These are phyloP conservation scores for Botrytis elliptica DNA, from an alignment of 2,329 filamentous ascomycete species.

Conservation along the genomic window DNA sequence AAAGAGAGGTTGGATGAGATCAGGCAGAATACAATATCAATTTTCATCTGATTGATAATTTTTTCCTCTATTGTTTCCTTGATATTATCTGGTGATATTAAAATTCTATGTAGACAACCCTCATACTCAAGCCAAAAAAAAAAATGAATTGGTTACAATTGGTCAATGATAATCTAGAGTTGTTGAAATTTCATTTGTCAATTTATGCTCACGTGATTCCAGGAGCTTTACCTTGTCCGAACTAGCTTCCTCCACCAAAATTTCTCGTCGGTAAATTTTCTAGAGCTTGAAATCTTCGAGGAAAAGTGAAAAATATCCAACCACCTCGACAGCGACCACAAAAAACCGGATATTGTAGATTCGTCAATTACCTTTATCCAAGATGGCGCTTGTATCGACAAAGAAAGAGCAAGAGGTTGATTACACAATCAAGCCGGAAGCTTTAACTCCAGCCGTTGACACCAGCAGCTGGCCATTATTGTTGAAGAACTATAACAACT, in stretches of 20 bases:
- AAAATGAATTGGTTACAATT: background rate
- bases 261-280: constrained; percentile 23
- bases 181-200: background rate
- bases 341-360: constrained; percentile 18
- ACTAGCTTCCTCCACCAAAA: constrained; percentile 23
- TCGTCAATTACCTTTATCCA: constrained; percentile 28
- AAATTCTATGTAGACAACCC: background rate
- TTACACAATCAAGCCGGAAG: constrained; percentile 90
- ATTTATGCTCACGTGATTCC: background rate
- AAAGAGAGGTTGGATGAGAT: constrained; percentile 1
- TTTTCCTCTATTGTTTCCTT: too few relatives aligned
- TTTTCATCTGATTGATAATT: background rate
- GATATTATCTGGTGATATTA: background rate
- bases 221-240: constrained; percentile 10
- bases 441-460: constrained; percentile 72
- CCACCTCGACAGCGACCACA: constrained; percentile 15
- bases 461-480: constrained; percentile 91
- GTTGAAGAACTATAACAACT: constrained; percentile 92
- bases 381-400: constrained; percentile 49
- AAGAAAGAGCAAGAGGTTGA: constrained; percentile 57
- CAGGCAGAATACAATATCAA: background rate
- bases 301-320: constrained; percentile 17
- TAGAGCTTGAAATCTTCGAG: constrained; percentile 23
- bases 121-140: background rate
- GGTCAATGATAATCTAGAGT: background rate